phyloP scores from a whole-genome alignment of 2,329 filamentous ascomycete genomes.

The Tolypocladium tropicale region DNA sequence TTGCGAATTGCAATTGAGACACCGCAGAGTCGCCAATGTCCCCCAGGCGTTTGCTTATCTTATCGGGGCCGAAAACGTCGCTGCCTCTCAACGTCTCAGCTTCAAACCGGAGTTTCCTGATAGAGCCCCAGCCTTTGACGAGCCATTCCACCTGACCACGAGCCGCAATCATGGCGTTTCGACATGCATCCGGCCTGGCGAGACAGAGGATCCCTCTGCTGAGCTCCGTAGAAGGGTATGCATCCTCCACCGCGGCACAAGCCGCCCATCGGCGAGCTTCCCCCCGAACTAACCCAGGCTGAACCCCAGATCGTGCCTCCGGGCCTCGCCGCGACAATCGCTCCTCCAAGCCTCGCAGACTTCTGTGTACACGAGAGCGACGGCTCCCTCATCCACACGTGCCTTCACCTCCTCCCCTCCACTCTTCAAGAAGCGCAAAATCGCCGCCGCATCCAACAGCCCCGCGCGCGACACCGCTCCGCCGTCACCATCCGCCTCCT shows the following conservation, averaged over 20 bases:
- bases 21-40: background rate
- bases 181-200: slow-evolving; percentile 3
- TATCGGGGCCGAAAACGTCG: background rate
- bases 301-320: background rate
- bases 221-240: slow-evolving; percentile 12
- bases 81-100: background rate
- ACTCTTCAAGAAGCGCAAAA: slow-evolving; percentile 29
- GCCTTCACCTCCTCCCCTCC: slow-evolving; percentile 18
- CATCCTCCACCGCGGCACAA: background rate
- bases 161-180: background rate
- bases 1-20: background rate
- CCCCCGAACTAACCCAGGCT: background rate
- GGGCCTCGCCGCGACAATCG: background rate
- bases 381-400: slow-evolving; percentile 3
- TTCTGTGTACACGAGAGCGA: background rate
- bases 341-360: background rate
- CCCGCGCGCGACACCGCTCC: slow-evolving; percentile 11
- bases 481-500: slow-evolving; percentile 9
- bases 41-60: background rate
- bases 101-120: background rate
- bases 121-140: no score
- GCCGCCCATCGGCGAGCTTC: background rate
- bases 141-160: background rate
- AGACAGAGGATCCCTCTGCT: slow-evolving; percentile 12
- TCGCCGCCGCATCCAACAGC: slow-evolving; percentile 18